Evolutionary conservation across 1,139 yeast genomes (phyloP), one percentile per base, ranked within the genome.

Genomic region (Keqinozyma sinolaborantium): DNA sequence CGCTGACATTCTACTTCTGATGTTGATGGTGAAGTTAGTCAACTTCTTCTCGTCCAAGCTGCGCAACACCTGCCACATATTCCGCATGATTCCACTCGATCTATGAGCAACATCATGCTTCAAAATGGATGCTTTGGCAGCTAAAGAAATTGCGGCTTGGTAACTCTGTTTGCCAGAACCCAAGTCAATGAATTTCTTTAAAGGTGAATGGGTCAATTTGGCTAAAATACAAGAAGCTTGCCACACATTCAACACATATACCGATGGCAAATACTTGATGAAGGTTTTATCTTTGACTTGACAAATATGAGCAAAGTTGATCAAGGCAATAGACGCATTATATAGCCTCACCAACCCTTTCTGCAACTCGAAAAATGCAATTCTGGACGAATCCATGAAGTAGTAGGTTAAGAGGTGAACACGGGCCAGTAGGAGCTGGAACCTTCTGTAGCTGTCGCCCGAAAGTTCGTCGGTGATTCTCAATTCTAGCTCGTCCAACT

Each of bases 21-120:
- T 81, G 2, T 73, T 71, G 10, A 88, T 77, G 25, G 70, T 53
- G 28, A 66, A 52, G 15, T 47, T 48, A 16, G 61, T 56, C 38
- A 50, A 31, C 26, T 62, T 56, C 48, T 66, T 66, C 32, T 70
- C 73, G 38, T 75, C 70, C 35, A 81, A 58, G 1, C 76, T 66
- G 34, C 79, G 74, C 56, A 84, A 84, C 39, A 88, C 69, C 42
- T 83, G 87, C 98, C 98, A 92, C 70, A 87, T 81, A 48, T 88
- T 88, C 46, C 85, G 77, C 92, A 92, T 86, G 37, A 92, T 87
- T 13, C 95, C 97, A 33, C 95, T 82, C 0, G 95, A 85, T 42
- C 97, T 73, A 56, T 84, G 86, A 1, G 97, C 88, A 70, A 92
- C 81, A 52, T 92, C 98, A 55, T 90, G 94, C 48, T 86, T 86